A percentile compares a stretch with the other conserved stretches of the same genome.
phyloP scores from a whole-genome alignment of 805 yeast species.

The Cyberlindnera saturnus region DNA sequence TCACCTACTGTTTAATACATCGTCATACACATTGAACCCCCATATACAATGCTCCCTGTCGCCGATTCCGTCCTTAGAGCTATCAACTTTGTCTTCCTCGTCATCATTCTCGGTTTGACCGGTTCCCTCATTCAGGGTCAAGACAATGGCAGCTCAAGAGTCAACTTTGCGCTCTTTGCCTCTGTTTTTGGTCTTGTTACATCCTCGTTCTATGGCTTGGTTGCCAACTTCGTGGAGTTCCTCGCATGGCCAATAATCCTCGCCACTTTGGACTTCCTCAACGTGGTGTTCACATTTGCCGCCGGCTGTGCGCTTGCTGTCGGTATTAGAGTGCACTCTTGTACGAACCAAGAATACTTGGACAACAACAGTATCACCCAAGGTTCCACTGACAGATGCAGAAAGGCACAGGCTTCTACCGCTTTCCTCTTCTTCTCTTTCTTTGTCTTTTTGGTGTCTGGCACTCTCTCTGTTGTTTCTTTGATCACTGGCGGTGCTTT shows the following conservation, averaged over 20 bases:
- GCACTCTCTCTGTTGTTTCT: conserved; percentile 44
- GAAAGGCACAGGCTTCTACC: conserved; percentile 83
- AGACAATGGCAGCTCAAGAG: conserved; percentile 57
- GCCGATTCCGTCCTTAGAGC: conserved; percentile 74
- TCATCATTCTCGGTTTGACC: conserved; percentile 78
- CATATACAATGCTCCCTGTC: conserved; percentile 34
- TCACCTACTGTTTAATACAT: not conserved
- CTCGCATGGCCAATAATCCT: conserved; percentile 85
- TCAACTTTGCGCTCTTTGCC: conserved; percentile 83
- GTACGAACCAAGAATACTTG: conserved; percentile 63
- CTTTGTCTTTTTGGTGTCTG: conserved; percentile 64
- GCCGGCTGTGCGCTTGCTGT: conserved; percentile 95
- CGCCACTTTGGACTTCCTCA: conserved; percentile 75
- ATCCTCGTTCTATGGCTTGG: conserved; percentile 70
- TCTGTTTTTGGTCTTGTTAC: conserved; percentile 81
- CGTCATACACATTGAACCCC: not conserved
- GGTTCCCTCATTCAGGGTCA: conserved; percentile 81
- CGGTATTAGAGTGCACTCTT: conserved; percentile 80
- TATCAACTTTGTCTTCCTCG: conserved; percentile 68
- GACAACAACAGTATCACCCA: conserved; percentile 62
- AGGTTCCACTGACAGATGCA: conserved; percentile 81
- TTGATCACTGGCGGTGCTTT: conserved; percentile 53
- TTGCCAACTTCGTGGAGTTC: conserved; percentile 70
- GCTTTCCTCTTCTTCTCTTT: conserved; percentile 84
- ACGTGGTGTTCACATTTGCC: conserved; percentile 86